Evolutionary conservation across 2,329 filamentous ascomycete genomes (phyloP).

Genomic region (Laburnicola sp.): DNA sequence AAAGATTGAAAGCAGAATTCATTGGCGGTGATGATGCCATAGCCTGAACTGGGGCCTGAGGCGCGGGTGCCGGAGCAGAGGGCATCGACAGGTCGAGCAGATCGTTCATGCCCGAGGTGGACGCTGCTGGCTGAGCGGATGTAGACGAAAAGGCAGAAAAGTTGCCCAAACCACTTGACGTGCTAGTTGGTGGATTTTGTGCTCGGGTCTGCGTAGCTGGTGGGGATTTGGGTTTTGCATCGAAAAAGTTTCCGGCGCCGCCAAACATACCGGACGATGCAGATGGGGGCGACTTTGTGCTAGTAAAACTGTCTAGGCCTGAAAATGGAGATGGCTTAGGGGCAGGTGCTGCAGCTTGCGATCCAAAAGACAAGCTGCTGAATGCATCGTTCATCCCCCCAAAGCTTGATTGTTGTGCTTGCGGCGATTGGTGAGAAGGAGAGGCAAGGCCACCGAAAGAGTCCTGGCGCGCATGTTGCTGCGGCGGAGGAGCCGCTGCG

Average conservation of each 20-base stretch:
- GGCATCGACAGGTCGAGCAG: slow-evolving; percentile 71
- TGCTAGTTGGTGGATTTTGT: slow-evolving; percentile 55
- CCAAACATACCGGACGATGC: slow-evolving; percentile 55
- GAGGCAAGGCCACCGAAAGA: slow-evolving; percentile 54
- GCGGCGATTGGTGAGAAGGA: slow-evolving; percentile 42
- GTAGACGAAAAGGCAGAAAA: slow-evolving; percentile 67
- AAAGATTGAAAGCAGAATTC: slow-evolving; percentile 70
- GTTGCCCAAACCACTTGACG: slow-evolving; percentile 61
- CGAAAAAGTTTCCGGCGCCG: slow-evolving; percentile 82
- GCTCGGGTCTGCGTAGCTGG: slow-evolving; percentile 47
- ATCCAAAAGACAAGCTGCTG: slow-evolving; percentile 65
- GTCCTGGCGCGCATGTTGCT: slow-evolving; percentile 58
- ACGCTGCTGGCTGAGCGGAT: slow-evolving; percentile 50
- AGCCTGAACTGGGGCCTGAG: slow-evolving; percentile 31
- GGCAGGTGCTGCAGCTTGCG: slow-evolving; percentile 54
- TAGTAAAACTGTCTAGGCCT: slow-evolving; percentile 59
- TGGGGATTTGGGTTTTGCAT: slow-evolving; percentile 64
- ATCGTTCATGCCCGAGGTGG: slow-evolving; percentile 65
- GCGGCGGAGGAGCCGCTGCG: slow-evolving; percentile 54
- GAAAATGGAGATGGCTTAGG: slow-evolving; percentile 68
- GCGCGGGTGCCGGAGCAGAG: slow-evolving; percentile 35
- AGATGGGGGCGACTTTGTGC: slow-evolving; percentile 38
- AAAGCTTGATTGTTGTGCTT: slow-evolving; percentile 51
- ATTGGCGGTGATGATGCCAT: slow-evolving; percentile 47
- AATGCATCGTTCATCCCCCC: slow-evolving; percentile 82